Evolutionary conservation across 441 rosid species (phyloP), one percentile per base, ranked within the genome.

Genomic region (Bruguiera hainesii): DNA sequence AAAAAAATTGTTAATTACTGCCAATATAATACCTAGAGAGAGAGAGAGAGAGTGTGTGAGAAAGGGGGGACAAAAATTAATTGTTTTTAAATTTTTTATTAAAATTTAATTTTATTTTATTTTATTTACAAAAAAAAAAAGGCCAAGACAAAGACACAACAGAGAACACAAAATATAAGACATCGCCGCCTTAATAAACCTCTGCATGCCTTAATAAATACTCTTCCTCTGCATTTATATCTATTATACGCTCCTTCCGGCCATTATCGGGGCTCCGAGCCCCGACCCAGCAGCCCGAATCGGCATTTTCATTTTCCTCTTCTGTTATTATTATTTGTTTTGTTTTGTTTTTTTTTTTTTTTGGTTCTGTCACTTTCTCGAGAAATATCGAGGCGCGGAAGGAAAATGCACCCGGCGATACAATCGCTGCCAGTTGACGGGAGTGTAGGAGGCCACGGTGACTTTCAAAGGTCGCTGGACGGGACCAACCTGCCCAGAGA

Each of bases 401-500:
- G n/a, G 28, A 25, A 16, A 79, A 91, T 91, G 98, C 89, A 83
- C 89, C 76, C 94, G n/a, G 85, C 87, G 19, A 78, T 87, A 67
- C 90, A 81, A 70, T 84, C 92, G 49, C 75, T 91, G 82, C 88
- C 94, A 28, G 71, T 86, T 18, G 89, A 86, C 64, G 90, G 81
- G 6, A 65, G 70, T 63, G 76, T 76, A 28, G 82, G 76, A 31
- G 82, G 76, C 0, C 78, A 73, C 57, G 72, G 73, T 23, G 92
- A 86, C 6, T 89, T 75, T 65, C 78, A 72, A 50, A 85, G 84
- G 28, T 68, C 90, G 11, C 76, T 89, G 9, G 96, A 89, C 50
- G 89, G 89, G 48, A 82, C 85, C 55, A 85, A 83, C 76, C 78
- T 91, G 56, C 81, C 91, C 59, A 81, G 89, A 6, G 98, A 93